Evolutionary conservation across 2,329 filamentous ascomycete genomes (phyloP), one percentile per base, ranked within the genome.

Genomic region (Microcyclosporella mali): DNA sequence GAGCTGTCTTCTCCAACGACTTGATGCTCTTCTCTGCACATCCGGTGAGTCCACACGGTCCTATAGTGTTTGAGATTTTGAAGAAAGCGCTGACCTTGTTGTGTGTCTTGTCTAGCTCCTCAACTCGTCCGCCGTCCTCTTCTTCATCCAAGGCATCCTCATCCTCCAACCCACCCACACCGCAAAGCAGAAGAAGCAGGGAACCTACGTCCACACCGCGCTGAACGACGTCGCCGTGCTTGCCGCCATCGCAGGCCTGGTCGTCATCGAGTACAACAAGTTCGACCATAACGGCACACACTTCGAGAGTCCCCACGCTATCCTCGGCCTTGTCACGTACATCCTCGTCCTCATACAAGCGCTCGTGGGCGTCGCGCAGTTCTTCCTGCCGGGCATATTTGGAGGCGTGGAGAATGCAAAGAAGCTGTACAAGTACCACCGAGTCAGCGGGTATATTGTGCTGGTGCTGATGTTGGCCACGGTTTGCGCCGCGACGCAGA

Each of bases 391-490:
- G 0, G 60, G 61, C 1, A 57, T 94, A 1, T 94, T 90, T 56
- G 89, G 89, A 4, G 81, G 86, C 43, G 80, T 83, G 50, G 81
- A 86, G 18, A 81, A 80, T 2, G 90, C 88, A 15, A 94, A 89
- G 74, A 73, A 73, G 17, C 64, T 95, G 32, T 97, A 90, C 74
- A 95, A 94, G 67, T 95, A 89, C 58, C 92, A 97, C 64, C 79
- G 90, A 21, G 68, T 77, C 41, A 75, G 73, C 16, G 92, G 90
- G 2, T 97, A 98, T 61, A 52, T 79, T 6, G 69, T 89, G 45
- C 67, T 90, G 41, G 59, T 82, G 38, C 57, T 94, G 56, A 73
- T 90, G 49, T 67, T 94, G 49, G 79, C 78, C 8, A 92, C 89
- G 0, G 75, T 94, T 30, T 70, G 76, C 37, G 82, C 83, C 17